Base-by-base conservation (phyloP, 1,284 basidiomycete genomes). In the Fomes fomentarius region DNA sequence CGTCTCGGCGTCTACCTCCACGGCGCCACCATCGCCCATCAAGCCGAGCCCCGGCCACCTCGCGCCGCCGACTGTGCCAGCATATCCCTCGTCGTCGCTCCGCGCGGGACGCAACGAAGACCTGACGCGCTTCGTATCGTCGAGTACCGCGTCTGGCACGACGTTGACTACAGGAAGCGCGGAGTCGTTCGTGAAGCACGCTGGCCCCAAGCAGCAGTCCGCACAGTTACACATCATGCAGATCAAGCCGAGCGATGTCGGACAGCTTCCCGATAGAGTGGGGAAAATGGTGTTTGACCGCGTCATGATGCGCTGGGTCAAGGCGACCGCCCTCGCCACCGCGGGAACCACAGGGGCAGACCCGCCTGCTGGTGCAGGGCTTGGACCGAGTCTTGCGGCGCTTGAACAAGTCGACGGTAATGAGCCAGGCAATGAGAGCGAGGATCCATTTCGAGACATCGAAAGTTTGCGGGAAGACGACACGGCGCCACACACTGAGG, bases 201-300 rank as follows among this genome's bases (percentile, higher is more conserved):
- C 85, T 30, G 93, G 92, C 1, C 87, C 89, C 3, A 81, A 78
- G 50, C 87, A 86, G 60, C 86, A n/a, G n/a, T n/a, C 91, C 52
- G 82, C 81, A 43, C 86, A 83, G 35, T 94, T 96, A 58, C 83
- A 84, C 45, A 87, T 91, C 53, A 83, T 81, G 44, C 86, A 83
- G 37, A 95, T 96, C 59, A 83, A 84, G 6, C 94, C 94, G 0
- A 79, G 81, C 42, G 94, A 95, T 63, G 76, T 96, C 12, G 86
- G 87, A 12, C 66, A 81, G 34, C 74, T 93, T 22, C 87, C 91
- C 1, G 87, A 93, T 24, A 78, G 84, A 46, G 84, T 94, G 40
- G 93, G 93, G 1, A 84, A 84, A 66, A 96, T 97, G 94, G 75
- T 91, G 35, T 94, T 87, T 62, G 94, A 96, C 72, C 83, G 79